These are phyloP conservation scores for Fusarium ambrosium DNA, from an alignment of 2,329 filamentous ascomycete species.

Conservation along the genomic window DNA sequence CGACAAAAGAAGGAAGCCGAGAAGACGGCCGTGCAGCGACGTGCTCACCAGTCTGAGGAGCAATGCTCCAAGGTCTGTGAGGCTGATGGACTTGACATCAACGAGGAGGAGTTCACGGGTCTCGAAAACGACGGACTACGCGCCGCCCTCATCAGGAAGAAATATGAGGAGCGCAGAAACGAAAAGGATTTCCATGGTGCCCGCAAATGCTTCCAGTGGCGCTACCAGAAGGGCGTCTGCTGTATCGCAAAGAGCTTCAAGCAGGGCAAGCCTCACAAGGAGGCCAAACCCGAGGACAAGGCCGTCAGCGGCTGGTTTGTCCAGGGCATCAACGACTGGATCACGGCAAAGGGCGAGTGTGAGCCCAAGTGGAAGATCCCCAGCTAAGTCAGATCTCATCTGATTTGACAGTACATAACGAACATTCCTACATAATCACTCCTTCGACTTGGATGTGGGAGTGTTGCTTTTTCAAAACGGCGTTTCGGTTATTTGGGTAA, in stretches of 20 bases:
- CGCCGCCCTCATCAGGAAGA: conserved; percentile 45
- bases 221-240: conserved; percentile 60
- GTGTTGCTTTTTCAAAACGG: conserved; percentile 24
- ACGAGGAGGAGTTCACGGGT: conserved; percentile 51
- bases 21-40: conserved; percentile 58
- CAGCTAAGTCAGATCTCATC: conserved; percentile 28
- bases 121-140: conserved; percentile 48
- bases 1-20: conserved; percentile 56
- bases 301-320: conserved; percentile 62
- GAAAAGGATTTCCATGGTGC: conserved; percentile 47
- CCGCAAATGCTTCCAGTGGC: conserved; percentile 62
- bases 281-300: conserved; percentile 49
- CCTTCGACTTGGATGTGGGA: conserved; percentile 3
- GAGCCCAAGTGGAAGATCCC: conserved; percentile 57
- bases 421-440: conserved; percentile 11
- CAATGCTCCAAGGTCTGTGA: conserved; percentile 66
- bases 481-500: conserved; percentile 29
- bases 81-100: conserved; percentile 53
- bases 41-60: conserved; percentile 60
- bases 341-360: conserved; percentile 60
- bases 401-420: not conserved
- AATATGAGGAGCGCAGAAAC: conserved; percentile 44
- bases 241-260: conserved; percentile 60
- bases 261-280: conserved; percentile 55
- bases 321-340: conserved; percentile 63